phyloP scores from a whole-genome alignment of 768 basidiomycete genomes.

The Thelephora aurantiotincta region DNA sequence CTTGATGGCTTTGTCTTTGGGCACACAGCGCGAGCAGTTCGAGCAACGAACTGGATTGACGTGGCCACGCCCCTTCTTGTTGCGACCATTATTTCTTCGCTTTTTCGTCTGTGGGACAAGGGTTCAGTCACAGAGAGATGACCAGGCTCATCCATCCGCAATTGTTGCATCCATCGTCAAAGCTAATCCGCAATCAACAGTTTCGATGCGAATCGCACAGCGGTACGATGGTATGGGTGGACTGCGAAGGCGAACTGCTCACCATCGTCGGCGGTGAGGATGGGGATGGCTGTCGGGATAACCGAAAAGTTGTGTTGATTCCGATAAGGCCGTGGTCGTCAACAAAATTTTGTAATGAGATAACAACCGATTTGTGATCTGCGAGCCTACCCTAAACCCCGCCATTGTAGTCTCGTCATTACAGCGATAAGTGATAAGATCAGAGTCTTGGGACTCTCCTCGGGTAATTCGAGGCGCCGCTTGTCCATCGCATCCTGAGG shows the following conservation, averaged over 20 bases:
- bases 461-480: too few relatives aligned
- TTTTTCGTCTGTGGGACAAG: constrained; percentile 71
- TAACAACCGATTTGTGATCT: constrained; percentile 1
- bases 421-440: too few relatives aligned
- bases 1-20: constrained; percentile 99
- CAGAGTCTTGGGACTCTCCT: too few relatives aligned
- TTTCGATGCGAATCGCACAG: constrained; percentile 6
- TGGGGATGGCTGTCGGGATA: not conserved
- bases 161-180: constrained; percentile 17
- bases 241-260: constrained; percentile 1
- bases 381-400: constrained; percentile 3
- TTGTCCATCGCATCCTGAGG: too few relatives aligned
- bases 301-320: not conserved
- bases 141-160: constrained; percentile 12
- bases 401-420: constrained; percentile 4
- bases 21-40: constrained; percentile 97
- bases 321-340: not conserved
- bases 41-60: constrained; percentile 92
- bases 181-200: constrained; percentile 1
- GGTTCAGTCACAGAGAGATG: not conserved
- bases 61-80: constrained; percentile 99
- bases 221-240: not conserved
- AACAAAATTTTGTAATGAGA: not conserved
- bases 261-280: constrained; percentile 1
- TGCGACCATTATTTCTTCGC: constrained; percentile 97